Percentiles rank a stretch among this genome's conserved stretches.
Evolutionary conservation across 192 early-diverging fungal genomes (phyloP).

Genomic region (Rhizoclosmatium sp.): DNA sequence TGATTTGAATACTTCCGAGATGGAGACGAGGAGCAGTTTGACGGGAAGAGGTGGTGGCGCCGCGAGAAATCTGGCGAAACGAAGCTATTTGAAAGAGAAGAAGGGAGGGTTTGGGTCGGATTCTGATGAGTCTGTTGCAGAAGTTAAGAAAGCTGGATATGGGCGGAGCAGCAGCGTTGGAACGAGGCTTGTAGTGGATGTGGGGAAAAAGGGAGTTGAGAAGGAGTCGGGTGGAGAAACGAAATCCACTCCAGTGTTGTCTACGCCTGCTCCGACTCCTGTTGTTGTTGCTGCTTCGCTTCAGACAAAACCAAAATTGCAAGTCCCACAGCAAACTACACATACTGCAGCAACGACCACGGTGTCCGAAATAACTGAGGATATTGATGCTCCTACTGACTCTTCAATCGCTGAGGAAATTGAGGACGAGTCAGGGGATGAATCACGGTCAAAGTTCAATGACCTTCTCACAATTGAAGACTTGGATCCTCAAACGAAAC

Average conservation of each 20-base stretch:
- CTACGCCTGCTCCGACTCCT: too few relatives aligned
- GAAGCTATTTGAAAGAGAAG: neutral
- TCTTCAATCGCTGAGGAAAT: conserved; percentile 3
- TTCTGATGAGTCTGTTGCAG: neutral
- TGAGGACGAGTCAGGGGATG: neutral
- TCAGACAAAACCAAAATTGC: neutral
- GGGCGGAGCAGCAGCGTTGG: neutral
- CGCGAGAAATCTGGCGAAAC: neutral
- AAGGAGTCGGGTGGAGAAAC: neutral
- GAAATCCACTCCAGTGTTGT: neutral
- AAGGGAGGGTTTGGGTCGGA: neutral
- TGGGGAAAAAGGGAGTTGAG: too few relatives aligned
- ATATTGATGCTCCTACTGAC: neutral
- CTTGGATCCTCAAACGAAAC: neutral
- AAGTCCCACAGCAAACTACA: neutral
- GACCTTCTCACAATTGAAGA: conserved; percentile 19
- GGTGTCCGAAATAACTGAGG: neutral
- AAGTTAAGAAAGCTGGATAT: neutral
- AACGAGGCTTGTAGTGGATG: too few relatives aligned
- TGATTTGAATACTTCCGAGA: conserved; percentile 3
- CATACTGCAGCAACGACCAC: neutral
- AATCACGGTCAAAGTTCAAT: conserved; percentile 14
- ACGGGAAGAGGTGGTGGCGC: neutral
- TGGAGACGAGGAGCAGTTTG: neutral
- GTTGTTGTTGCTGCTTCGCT: neutral